Evolutionary conservation across 805 yeast species (phyloP).

Genomic region (Metschnikowia lunata): DNA sequence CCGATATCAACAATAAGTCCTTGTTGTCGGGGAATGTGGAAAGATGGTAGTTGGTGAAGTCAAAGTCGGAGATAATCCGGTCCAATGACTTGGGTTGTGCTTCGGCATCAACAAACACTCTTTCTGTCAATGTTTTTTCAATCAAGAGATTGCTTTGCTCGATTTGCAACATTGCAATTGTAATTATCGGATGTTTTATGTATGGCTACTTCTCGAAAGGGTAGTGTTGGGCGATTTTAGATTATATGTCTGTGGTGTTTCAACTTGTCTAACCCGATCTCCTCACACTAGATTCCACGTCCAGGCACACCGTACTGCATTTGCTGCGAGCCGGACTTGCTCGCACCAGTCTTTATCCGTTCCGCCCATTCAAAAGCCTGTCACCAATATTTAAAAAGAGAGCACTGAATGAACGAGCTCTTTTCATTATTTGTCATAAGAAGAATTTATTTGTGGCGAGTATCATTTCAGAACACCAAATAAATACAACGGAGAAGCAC

Average conservation of each 20-base stretch:
- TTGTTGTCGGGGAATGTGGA: slow-evolving; percentile 76
- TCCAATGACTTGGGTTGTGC: slow-evolving; percentile 50
- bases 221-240: not conserved
- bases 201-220: not conserved
- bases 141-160: slow-evolving; percentile 81
- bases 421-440: no score
- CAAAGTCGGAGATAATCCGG: slow-evolving; percentile 90
- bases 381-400: no score
- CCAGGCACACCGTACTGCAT: no score
- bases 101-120: slow-evolving; percentile 44
- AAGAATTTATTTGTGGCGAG: no score
- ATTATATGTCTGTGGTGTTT: not conserved
- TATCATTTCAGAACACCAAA: no score
- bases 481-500: no score
- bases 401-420: no score
- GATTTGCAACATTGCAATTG: slow-evolving; percentile 65
- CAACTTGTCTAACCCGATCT: not conserved
- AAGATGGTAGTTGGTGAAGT: slow-evolving; percentile 89
- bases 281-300: no score
- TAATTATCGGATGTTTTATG: not conserved
- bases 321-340: no score
- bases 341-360: no score
- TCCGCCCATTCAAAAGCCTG: no score
- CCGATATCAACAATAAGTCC: slow-evolving; percentile 58
- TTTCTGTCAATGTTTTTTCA: slow-evolving; percentile 73